Evolutionary conservation across 2,329 filamentous ascomycete species (phyloP).

Genomic region (Fusarium abutilonis): DNA sequence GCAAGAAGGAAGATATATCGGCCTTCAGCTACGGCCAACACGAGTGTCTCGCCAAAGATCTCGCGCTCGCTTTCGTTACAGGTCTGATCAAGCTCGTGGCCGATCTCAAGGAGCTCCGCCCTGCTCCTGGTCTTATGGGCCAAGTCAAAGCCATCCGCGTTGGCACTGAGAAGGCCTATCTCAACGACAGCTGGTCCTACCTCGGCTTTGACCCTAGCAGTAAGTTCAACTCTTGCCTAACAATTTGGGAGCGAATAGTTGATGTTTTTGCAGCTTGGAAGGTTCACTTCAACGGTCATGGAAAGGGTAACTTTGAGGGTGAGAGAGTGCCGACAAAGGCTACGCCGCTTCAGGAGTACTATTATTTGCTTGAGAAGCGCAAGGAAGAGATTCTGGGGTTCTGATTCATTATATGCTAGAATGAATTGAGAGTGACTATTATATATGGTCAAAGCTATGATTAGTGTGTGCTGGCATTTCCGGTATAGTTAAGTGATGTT

Average conservation of each 20-base stretch:
- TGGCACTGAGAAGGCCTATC: slow-evolving; percentile 54
- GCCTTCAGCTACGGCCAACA: slow-evolving; percentile 60
- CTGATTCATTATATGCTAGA: background rate
- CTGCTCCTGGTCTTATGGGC: slow-evolving; percentile 58
- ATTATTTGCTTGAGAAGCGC: slow-evolving; percentile 49
- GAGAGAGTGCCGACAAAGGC: slow-evolving; percentile 42
- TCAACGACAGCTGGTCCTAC: slow-evolving; percentile 61
- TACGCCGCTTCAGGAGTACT: slow-evolving; percentile 48
- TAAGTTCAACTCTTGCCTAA: slow-evolving; percentile 46
- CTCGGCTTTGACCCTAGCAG: slow-evolving; percentile 57
- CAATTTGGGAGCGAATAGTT: slow-evolving; percentile 8
- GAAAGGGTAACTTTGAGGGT: slow-evolving; percentile 49
- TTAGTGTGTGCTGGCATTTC: no score
- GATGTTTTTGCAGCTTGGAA: slow-evolving; percentile 44
- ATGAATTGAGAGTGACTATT: background rate
- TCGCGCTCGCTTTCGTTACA: slow-evolving; percentile 54
- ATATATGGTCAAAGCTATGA: background rate
- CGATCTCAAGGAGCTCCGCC: slow-evolving; percentile 56
- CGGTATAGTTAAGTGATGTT: no score
- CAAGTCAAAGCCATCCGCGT: slow-evolving; percentile 56
- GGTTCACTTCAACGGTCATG: slow-evolving; percentile 54
- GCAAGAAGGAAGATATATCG: slow-evolving; percentile 53
- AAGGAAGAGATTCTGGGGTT: slow-evolving; percentile 42
- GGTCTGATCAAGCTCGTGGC: slow-evolving; percentile 56
- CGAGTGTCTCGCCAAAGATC: slow-evolving; percentile 56